Evolutionary conservation across 1,139 yeast genomes (phyloP).

Genomic region (Zygoascus sp.): DNA sequence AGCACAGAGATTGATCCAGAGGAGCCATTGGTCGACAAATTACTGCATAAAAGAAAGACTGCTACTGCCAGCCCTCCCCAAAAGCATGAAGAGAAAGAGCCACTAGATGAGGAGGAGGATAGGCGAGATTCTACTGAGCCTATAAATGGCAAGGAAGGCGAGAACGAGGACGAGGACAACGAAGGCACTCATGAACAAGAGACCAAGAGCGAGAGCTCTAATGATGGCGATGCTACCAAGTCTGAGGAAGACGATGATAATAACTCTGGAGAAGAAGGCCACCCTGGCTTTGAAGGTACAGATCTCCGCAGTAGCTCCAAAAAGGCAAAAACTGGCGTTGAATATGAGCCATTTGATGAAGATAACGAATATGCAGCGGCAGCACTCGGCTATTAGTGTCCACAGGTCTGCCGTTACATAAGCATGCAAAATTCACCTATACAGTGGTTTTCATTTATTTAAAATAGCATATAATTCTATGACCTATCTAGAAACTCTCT

Average conservation of each 20-base stretch:
- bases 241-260: background rate
- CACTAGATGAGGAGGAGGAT: constrained; percentile 4
- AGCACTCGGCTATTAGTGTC: background rate
- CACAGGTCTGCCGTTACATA: too few relatives aligned
- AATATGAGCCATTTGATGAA: background rate
- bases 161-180: background rate
- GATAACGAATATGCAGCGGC: background rate
- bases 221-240: background rate
- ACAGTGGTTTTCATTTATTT: too few relatives aligned
- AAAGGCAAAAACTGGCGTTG: background rate
- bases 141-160: background rate
- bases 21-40: constrained; percentile 10
- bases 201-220: background rate
- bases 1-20: constrained; percentile 14
- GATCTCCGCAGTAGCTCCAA: too few relatives aligned
- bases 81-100: background rate
- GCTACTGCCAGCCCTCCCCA: too few relatives aligned
- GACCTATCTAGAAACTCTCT: too few relatives aligned
- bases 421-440: too few relatives aligned
- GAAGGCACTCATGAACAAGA: background rate
- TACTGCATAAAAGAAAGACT: constrained; percentile 2
- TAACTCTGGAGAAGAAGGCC: background rate
- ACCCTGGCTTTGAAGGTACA: background rate
- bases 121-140: constrained; percentile 2
- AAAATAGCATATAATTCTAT: too few relatives aligned